Base-by-base conservation (phyloP, 768 basidiomycete species). In the Calocera viscosa region DNA sequence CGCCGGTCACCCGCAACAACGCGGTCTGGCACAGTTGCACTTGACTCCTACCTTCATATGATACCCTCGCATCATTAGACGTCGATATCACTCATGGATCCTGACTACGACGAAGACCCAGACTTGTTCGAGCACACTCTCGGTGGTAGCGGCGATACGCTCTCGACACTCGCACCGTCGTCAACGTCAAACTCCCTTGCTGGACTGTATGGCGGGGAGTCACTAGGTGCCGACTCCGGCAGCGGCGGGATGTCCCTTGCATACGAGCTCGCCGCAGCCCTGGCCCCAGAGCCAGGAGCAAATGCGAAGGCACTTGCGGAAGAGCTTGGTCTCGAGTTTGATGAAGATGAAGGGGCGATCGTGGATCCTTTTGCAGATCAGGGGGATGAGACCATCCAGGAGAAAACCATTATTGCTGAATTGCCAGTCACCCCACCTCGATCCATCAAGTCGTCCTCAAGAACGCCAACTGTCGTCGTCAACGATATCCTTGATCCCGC, bases 241-340 rank as follows among this genome's bases (percentile, higher is more conserved):
- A 35, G 49, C 38, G 22, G 19, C 34, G 49, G 66, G 30, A 47
- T 72, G 39, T 71, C 72, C 11, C 82, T 93, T 34, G 91, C 91
- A 2, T 90, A 93, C 75, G 91, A 93, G 73, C 83, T 93, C 38
- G 91, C 91, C 5, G 84, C 87, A 35, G 91, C 91, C 11, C 81
- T 93, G 66, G 89, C 91, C 85, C 91, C 90, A 26, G 91, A 93
- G 76, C 90, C 91, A 0, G 87, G 82, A 64, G 80, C 83, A 30
- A 84, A 88, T 65, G 91, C 89, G 26, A 87, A 84, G 74, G 75
- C 91, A 34, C 80, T 93, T 3, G 89, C 89, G 14, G 91, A 92
- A 76, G 91, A 93, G 75, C 90, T 93, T 69, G 91, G 91, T 11
- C 87, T 93, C 69, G 91, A 92, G 73, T 91, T 89, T 70, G 91